Evolutionary conservation across 495 filamentous ascomycete genomes (phyloP).

Genomic region (Lentithecium fluviatile): DNA sequence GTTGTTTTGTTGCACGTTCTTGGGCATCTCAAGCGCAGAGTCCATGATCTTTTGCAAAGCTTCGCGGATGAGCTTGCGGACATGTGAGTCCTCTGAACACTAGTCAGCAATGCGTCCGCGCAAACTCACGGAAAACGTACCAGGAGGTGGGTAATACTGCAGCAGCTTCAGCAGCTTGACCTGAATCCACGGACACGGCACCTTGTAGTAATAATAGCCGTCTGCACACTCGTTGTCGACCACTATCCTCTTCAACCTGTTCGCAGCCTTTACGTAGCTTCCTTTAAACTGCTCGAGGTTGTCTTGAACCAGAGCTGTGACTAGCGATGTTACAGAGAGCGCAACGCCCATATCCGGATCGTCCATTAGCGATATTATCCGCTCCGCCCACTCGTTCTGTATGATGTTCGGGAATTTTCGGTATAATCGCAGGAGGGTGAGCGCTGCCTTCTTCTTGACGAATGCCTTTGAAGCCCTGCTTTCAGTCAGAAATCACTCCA

Average conservation of each 20-base stretch:
- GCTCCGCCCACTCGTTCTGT: conserved; percentile 92
- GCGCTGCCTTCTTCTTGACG: conserved; percentile 98
- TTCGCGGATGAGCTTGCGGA: conserved; percentile 88
- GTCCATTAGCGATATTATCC: conserved; percentile 98
- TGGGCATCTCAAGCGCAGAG: conserved; percentile 85
- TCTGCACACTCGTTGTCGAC: conserved; percentile 81
- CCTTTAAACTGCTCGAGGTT: conserved; percentile 91
- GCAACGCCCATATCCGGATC: conserved; percentile 93
- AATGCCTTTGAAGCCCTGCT: conserved; percentile 90
- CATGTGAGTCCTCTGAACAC: conserved; percentile 77
- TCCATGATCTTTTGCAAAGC: conserved; percentile 88
- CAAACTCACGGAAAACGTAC: conserved; percentile 50
- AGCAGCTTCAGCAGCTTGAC: conserved; percentile 87
- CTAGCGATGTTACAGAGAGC: conserved; percentile 89
- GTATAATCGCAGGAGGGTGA: conserved; percentile 93
- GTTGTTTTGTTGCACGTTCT: conserved; percentile 99
- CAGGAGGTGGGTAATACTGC: conserved; percentile 95
- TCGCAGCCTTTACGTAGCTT: conserved; percentile 88
- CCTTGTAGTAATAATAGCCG: conserved; percentile 98
- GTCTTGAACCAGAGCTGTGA: conserved; percentile 95
- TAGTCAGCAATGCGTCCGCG: not conserved
- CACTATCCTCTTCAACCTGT: conserved; percentile 80
- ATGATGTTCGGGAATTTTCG: conserved; percentile 92
- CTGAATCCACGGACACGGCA: conserved; percentile 98
- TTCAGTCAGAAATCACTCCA: not conserved